Evolutionary conservation across 2,329 filamentous ascomycete species (phyloP), one percentile per base, ranked within the genome.

Genomic region (Coleophoma eucalyptorum): DNA sequence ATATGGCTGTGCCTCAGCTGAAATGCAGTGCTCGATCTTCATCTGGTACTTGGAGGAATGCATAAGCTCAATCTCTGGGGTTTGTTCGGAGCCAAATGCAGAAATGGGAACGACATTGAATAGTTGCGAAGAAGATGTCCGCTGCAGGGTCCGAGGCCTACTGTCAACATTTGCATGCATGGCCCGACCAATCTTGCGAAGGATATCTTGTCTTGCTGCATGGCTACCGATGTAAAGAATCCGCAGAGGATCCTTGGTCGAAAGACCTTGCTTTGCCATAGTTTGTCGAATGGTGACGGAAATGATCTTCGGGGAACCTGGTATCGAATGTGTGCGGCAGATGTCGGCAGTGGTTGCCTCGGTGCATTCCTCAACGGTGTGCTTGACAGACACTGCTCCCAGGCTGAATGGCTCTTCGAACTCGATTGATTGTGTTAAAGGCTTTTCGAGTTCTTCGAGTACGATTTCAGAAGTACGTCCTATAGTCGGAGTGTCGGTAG

Each of bases 41-140:
- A 79, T 77, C 52, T 78, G 74, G 52, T 72, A 74, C 12, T 70
- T 71, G 32, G 74, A 76, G 7, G 74, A 76, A 48, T 76, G 72
- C 67, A 78, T 75, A 45, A 79, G 70, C 59, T 78, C 74, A 18
- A 78, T 73, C 51, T 79, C 75, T 1, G 75, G 74, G 13, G 70
- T 68, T 41, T 67, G 66, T 42, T 67, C 62, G 12, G 70, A 72
- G 11, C 75, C 75, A 59, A 78, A 78, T 2, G 72, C 71, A 3
- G 74, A 73, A 49, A 78, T 70, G 15, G 75, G 75, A 42, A 79
- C 71, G 41, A 79, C 74, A 61, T 76, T 79, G 63, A 75, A 79
- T 32, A 77, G 63, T 31, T 73, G 73, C 41, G 74, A 74, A 15
- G 62, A 59, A 44, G 67, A 63, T 10, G 63, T 60, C 21, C 62